A percentile compares a stretch with the other conserved stretches of the same genome.
Evolutionary conservation across 2,329 filamentous ascomycete species (phyloP).

Genomic region (Fusarium penzigii): DNA sequence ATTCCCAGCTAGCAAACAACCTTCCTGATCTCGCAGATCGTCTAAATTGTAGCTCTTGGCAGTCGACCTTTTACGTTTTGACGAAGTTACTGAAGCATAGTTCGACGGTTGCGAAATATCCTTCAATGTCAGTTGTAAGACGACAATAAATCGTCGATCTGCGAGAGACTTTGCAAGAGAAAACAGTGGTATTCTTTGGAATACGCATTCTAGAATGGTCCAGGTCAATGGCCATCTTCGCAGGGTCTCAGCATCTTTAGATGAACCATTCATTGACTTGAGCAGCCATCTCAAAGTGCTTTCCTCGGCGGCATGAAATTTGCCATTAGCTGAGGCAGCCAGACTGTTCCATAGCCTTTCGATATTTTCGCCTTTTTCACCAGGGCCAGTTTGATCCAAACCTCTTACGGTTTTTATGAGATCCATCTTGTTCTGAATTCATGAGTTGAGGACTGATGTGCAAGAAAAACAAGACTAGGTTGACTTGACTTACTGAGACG

Average conservation of each 20-base stretch:
- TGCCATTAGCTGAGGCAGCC: slow-evolving; percentile 41
- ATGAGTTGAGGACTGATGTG: slow-evolving; percentile 18
- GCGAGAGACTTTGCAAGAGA: slow-evolving; percentile 71
- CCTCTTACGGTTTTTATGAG: slow-evolving; percentile 55
- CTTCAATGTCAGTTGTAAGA: slow-evolving; percentile 66
- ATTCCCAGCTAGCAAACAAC: slow-evolving; percentile 49
- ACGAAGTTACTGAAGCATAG: slow-evolving; percentile 28
- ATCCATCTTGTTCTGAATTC: slow-evolving; percentile 34
- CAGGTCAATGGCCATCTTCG: slow-evolving; percentile 59
- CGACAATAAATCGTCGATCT: slow-evolving; percentile 66
- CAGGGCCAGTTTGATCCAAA: slow-evolving; percentile 54
- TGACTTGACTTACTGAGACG: slow-evolving; percentile 19
- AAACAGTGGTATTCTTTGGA: slow-evolving; percentile 67
- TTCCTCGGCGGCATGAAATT: slow-evolving; percentile 56
- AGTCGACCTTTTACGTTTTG: slow-evolving; percentile 50
- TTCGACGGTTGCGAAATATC: slow-evolving; percentile 48
- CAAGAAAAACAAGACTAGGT: neutral
- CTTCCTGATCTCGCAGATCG: slow-evolving; percentile 39
- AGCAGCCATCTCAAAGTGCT: slow-evolving; percentile 64
- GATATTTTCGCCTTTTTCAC: slow-evolving; percentile 48
- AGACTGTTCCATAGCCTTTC: slow-evolving; percentile 51
- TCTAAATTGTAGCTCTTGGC: slow-evolving; percentile 40
- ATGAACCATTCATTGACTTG: slow-evolving; percentile 56
- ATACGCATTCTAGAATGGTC: slow-evolving; percentile 62
- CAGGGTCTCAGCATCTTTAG: slow-evolving; percentile 50